Conservation (phyloP, 257 asterid species). For the Henckelia pumila region DNA sequence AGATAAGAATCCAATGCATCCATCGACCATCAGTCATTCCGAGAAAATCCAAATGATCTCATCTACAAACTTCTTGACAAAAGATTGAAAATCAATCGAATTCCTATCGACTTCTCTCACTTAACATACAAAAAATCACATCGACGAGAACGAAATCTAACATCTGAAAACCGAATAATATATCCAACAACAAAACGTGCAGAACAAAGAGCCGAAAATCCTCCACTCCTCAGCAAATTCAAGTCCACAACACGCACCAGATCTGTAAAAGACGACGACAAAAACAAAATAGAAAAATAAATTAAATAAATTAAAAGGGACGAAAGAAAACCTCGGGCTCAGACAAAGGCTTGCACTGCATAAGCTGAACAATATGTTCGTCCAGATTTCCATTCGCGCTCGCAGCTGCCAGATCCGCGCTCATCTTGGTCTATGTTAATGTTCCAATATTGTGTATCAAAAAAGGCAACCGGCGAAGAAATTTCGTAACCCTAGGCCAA, state of each 20-base stretch:
- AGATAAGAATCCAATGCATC: not conserved
- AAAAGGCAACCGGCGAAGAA: constrained; percentile 20
- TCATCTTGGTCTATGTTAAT: constrained; percentile 46
- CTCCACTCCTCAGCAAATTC: constrained; percentile 6
- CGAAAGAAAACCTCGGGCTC: constrained; percentile 66
- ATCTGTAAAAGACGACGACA: constrained; percentile 22
- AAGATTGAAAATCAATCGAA: not conserved
- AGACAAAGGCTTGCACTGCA: constrained; percentile 93
- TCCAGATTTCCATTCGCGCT: constrained; percentile 81
- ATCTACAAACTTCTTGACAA: not conserved
- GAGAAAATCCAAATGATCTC: not conserved
- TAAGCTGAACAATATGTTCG: constrained; percentile 89
- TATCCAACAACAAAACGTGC: constrained; percentile 2
- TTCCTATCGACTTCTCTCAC: not conserved
- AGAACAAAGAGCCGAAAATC: constrained; percentile 1
- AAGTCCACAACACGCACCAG: constrained; percentile 29
- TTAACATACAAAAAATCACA: not conserved
- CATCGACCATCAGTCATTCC: not conserved
- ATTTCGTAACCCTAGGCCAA: constrained; percentile 27
- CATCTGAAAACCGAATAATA: not conserved
- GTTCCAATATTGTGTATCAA: constrained; percentile 27
- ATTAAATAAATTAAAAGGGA: not conserved
- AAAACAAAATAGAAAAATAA: not conserved
- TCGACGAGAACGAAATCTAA: not conserved
- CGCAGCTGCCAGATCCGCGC: constrained; percentile 79